Evolutionary conservation across 1,139 yeast genomes (phyloP), one percentile per base, ranked within the genome.

Genomic region (Candida neerlandica): DNA sequence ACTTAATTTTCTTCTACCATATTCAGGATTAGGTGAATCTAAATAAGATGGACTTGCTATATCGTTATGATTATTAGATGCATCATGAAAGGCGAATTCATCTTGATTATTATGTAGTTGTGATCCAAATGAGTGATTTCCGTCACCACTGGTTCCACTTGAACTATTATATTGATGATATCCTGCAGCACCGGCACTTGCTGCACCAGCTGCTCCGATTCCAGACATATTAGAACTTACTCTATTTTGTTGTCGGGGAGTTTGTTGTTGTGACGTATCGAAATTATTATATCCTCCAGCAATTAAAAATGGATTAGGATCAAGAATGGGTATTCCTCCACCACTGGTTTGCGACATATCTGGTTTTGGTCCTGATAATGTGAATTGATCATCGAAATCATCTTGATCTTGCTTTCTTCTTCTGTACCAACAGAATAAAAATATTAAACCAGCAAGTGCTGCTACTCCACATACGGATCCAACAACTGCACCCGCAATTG

Each of bases 401-500:
- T 69, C 71, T 23, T 71, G 75, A 29, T 71, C 71, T 35, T 65
- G 67, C 33, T 62, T 58, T 41, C 67, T 61, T 43, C 70, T 69
- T 53, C 74, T 70, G 54, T 74, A 71, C 67, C 78, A 69, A 48
- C 78, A 63, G 49, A 81, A 67, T 58, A 81, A 71, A 43, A 79
- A 58, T 4, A 78, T 55, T 7, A 73, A 55, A 1, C 67, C 66
- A 0, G 68, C 69, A 16, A 81, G 46, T 4, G 77, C 33, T 1
- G 72, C 60, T 0, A 73, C 74, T 43, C 89, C 90, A 5, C 72
- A 73, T 1, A 85, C 70, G 1, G 77, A 71, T n/a, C 91, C 91
- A 45, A 86, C 75, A 1, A 81, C 89, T 11, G 84, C 80, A 43
- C 91, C 92, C 1, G 86, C 91, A 55, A 85, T 84, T n/a, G 85